phyloP scores from a whole-genome alignment of 768 basidiomycete genomes.

The Tephrocybe sp. region DNA sequence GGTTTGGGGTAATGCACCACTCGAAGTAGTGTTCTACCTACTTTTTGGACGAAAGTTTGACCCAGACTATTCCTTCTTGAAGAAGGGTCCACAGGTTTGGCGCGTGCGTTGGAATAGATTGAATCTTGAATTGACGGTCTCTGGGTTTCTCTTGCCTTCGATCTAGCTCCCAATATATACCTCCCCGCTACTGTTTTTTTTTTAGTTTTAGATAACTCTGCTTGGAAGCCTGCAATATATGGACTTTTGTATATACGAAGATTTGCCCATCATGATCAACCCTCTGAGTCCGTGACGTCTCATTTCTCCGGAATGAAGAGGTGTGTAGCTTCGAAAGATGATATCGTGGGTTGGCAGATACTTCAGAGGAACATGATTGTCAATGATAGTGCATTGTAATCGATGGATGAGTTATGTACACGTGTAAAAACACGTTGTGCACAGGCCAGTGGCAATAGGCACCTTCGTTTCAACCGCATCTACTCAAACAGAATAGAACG shows the following conservation, averaged over 20 bases:
- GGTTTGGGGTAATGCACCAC: conserved; percentile 5
- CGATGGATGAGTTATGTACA: conserved; percentile 24
- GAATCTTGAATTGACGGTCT: conserved; percentile 16
- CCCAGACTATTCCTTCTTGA: conserved; percentile 14
- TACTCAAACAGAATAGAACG: conserved; percentile 4
- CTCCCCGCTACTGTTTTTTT: conserved; percentile 4
- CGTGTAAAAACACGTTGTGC: conserved; percentile 25
- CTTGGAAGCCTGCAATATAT: conserved; percentile 15
- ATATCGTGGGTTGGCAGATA: conserved; percentile 7
- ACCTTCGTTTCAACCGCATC: background rate
- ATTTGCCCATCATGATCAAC: conserved; percentile 1
- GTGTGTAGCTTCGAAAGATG: conserved; percentile 5
- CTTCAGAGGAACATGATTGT: conserved; percentile 8
- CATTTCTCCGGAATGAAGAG: conserved; percentile 14
- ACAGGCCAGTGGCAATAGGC: conserved; percentile 5
- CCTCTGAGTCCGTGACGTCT: background rate
- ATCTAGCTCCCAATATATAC: conserved; percentile 9
- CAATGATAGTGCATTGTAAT: conserved; percentile 16
- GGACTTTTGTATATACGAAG: background rate
- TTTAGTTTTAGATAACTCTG: conserved; percentile 14
- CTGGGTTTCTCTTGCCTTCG: conserved; percentile 4
- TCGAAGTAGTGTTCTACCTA: conserved; percentile 12
- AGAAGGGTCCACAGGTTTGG: conserved; percentile 11
- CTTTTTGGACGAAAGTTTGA: conserved; percentile 11
- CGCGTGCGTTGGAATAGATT: conserved; percentile 10